These are phyloP conservation scores for Rhizopogon roseolus DNA, from an alignment of 768 basidiomycete species.

Conservation along the genomic window DNA sequence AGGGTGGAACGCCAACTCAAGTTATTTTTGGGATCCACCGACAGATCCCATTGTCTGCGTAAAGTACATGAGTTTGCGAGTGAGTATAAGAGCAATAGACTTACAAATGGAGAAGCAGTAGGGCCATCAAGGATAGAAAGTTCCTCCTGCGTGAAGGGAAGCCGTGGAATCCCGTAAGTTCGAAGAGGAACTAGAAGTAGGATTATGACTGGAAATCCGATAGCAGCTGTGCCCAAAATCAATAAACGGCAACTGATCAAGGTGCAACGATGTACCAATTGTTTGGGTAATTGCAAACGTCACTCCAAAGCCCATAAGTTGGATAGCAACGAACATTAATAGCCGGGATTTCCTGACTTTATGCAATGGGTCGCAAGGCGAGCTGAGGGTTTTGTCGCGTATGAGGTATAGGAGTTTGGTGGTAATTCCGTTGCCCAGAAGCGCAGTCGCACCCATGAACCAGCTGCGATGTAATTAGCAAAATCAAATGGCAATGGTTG, in stretches of 20 bases:
- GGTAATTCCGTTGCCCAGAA: constrained; percentile 80
- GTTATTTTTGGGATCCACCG: constrained; percentile 22
- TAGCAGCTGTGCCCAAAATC: constrained; percentile 53
- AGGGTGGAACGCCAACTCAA: not conserved
- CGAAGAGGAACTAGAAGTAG: constrained; percentile 78
- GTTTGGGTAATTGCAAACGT: constrained; percentile 93
- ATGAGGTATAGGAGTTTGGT: constrained; percentile 76
- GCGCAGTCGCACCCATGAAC: constrained; percentile 88
- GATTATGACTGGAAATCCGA: constrained; percentile 89
- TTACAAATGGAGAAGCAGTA: constrained; percentile 80
- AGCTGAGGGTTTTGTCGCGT: constrained; percentile 61
- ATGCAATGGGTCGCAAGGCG: constrained; percentile 63
- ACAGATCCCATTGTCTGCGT: constrained; percentile 41
- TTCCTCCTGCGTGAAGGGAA: constrained; percentile 76
- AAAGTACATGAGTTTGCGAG: not conserved
- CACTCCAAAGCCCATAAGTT: constrained; percentile 79
- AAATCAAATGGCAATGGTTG: not conserved
- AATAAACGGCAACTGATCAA: not conserved
- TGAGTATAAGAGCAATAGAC: constrained; percentile 23
- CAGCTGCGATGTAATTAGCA: constrained; percentile 42
- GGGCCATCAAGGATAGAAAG: constrained; percentile 84
- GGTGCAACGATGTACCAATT: constrained; percentile 46
- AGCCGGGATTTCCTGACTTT: constrained; percentile 73
- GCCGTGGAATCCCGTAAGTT: constrained; percentile 60
- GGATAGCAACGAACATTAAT: constrained; percentile 64